Evolutionary conservation across 2,329 filamentous ascomycete species (phyloP).

Genomic region (Parastagonospora avenae): DNA sequence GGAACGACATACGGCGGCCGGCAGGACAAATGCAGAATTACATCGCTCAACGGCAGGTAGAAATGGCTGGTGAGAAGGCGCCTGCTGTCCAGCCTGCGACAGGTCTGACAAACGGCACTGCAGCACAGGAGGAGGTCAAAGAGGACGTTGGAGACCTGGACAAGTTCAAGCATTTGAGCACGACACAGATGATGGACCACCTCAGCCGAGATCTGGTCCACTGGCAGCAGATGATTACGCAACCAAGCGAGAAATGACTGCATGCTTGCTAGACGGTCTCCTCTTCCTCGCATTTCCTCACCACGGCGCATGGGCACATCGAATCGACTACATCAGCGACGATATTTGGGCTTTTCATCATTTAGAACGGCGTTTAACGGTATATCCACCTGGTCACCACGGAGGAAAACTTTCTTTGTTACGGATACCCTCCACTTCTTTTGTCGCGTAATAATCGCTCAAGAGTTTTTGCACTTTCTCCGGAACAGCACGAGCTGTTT

Average conservation of each 20-base stretch:
- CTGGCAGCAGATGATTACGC: slow-evolving; percentile 69
- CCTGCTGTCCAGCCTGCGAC: slow-evolving; percentile 31
- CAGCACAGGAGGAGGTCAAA: slow-evolving; percentile 26
- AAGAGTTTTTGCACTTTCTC: too few relatives aligned
- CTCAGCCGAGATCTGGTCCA: slow-evolving; percentile 79
- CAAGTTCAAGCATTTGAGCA: slow-evolving; percentile 74
- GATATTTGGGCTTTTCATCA: neutral
- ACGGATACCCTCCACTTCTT: slow-evolving; percentile 43
- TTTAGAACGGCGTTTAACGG: slow-evolving; percentile 22
- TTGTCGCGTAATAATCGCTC: neutral
- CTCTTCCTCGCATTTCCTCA: neutral
- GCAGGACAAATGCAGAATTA: slow-evolving; percentile 86
- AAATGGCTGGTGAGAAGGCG: slow-evolving; percentile 70
- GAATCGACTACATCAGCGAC: neutral
- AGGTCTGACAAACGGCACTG: slow-evolving; percentile 28
- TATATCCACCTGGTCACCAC: slow-evolving; percentile 1
- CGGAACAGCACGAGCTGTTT: too few relatives aligned
- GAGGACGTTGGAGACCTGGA: slow-evolving; percentile 51
- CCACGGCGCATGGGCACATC: slow-evolving; percentile 5
- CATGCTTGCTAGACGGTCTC: neutral
- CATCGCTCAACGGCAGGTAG: slow-evolving; percentile 85
- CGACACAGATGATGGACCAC: slow-evolving; percentile 89
- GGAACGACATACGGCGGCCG: slow-evolving; percentile 86
- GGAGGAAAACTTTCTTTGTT: slow-evolving; percentile 11
- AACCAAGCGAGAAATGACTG: slow-evolving; percentile 35